Conservation (phyloP, 345 rosid genomes). For the Citrus hindsii region DNA sequence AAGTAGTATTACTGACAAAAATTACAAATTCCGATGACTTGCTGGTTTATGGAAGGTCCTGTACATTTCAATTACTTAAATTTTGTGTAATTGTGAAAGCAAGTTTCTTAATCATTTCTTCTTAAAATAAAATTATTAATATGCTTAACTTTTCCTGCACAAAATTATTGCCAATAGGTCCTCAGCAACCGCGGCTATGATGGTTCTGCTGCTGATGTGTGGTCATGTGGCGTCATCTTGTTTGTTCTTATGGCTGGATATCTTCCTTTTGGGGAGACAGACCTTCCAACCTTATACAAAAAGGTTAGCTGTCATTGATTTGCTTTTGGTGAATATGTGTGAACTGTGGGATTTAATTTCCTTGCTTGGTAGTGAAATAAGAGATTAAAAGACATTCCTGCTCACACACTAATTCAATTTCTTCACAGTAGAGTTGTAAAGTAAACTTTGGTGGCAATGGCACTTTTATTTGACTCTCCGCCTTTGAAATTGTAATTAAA, state of each 20-base stretch:
- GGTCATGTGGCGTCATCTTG: slow-evolving; percentile 97
- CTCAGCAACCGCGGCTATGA: slow-evolving; percentile 66
- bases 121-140: not conserved
- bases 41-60: not conserved
- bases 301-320: slow-evolving; percentile 45
- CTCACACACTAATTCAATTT: not conserved
- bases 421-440: not conserved
- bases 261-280: slow-evolving; percentile 75
- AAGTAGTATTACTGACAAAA: not conserved
- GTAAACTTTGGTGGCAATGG: not conserved
- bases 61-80: not conserved
- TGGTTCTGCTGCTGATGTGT: slow-evolving; percentile 89
- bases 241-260: slow-evolving; percentile 84
- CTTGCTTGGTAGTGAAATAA: not conserved
- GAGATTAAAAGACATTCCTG: not conserved
- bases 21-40: not conserved
- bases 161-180: slow-evolving; percentile 37
- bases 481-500: not conserved
- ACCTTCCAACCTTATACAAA: slow-evolving; percentile 70
- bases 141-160: not conserved
- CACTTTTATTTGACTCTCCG: not conserved
- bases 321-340: slow-evolving; percentile 2
- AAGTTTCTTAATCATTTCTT: not conserved
- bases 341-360: not conserved
- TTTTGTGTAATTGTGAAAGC: not conserved